phyloP scores from a whole-genome alignment of 305 asterid species.

The Fraxinus velutina region DNA sequence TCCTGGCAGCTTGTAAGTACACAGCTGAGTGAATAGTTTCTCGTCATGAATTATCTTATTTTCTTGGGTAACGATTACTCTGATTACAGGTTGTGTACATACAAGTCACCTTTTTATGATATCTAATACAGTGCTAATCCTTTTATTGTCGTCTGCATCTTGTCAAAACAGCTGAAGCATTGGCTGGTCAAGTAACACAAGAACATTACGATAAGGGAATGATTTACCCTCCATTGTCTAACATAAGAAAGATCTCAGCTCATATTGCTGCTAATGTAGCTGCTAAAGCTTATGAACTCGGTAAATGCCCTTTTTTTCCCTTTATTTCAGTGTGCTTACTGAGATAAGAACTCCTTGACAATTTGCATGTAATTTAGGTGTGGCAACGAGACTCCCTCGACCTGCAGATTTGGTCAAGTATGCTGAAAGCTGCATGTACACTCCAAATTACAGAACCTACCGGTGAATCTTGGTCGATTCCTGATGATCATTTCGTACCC shows the following conservation, averaged over 20 bases:
- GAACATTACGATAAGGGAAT: conserved; percentile 80
- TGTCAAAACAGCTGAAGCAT: conserved; percentile 69
- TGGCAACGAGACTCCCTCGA: conserved; percentile 80
- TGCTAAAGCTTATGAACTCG: conserved; percentile 83
- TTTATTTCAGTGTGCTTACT: not conserved
- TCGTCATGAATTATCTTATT: not conserved
- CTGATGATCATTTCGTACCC: not conserved
- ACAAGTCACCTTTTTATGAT: not conserved
- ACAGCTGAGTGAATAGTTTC: not conserved
- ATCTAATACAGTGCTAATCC: not conserved
- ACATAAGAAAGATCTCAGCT: conserved; percentile 84
- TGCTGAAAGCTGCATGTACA: conserved; percentile 94
- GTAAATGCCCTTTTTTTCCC: conserved; percentile 33
- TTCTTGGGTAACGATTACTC: not conserved
- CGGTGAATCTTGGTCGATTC: conserved; percentile 33
- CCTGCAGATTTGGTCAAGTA: conserved; percentile 76
- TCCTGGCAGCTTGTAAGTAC: conserved; percentile 81
- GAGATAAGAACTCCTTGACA: not conserved
- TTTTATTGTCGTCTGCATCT: not conserved
- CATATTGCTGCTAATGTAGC: conserved; percentile 83
- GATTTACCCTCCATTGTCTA: conserved; percentile 75
- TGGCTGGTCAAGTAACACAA: conserved; percentile 74
- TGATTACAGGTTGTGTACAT: not conserved
- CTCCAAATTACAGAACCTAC: conserved; percentile 70
- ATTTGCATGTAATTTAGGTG: conserved; percentile 32